These are phyloP conservation scores for Alloteropsis semialata DNA, from an alignment of 176 grass and related monocot species.

Conservation along the genomic window DNA sequence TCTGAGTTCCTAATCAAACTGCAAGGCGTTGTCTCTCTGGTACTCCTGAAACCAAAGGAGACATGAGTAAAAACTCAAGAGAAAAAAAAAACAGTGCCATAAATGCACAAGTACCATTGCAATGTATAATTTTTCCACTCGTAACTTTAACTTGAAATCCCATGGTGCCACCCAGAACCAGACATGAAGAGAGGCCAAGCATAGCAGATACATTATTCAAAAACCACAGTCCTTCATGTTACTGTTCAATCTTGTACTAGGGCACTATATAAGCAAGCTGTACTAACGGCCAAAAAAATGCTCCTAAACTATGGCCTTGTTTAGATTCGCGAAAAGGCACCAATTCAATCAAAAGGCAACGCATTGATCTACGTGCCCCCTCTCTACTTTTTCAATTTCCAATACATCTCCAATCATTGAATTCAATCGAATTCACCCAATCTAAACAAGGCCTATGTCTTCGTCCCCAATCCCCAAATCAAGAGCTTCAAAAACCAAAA, in stretches of 20 bases:
- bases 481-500: not conserved
- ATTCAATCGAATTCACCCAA: too few species aligned
- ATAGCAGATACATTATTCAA: not conserved
- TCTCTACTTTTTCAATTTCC: too few species aligned
- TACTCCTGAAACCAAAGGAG: slow-evolving; percentile 36
- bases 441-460: not conserved
- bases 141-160: not conserved
- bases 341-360: slow-evolving; percentile 37
- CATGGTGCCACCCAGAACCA: not conserved
- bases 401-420: too few species aligned
- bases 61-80: slow-evolving; percentile 57
- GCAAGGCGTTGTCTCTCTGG: slow-evolving; percentile 69
- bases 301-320: not conserved
- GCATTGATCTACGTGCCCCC: too few species aligned
- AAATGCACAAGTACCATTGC: not conserved
- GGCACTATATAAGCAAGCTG: not conserved
- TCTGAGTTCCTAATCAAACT: slow-evolving; percentile 63
- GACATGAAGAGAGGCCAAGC: not conserved
- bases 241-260: not conserved
- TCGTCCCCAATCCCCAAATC: not conserved
- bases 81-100: not conserved
- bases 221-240: not conserved
- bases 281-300: not conserved
- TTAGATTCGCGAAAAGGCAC: too few species aligned
- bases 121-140: not conserved